Evolutionary conservation across 2,329 filamentous ascomycete species (phyloP).

Genomic region (Colletotrichum cordylinicola): DNA sequence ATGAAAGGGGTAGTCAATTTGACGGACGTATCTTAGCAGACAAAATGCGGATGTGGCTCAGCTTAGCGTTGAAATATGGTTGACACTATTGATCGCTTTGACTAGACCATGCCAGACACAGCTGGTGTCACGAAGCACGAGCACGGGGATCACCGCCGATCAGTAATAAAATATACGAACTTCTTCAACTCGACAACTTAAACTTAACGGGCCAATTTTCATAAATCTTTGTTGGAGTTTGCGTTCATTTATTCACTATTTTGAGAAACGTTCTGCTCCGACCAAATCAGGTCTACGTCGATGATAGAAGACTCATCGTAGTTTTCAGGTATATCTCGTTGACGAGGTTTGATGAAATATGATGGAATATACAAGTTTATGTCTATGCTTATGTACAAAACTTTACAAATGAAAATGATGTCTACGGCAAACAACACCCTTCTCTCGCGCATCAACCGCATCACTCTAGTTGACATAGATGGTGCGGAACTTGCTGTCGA

Average conservation of each 20-base stretch:
- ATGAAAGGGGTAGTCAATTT: background rate
- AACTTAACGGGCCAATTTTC: background rate
- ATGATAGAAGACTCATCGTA: background rate
- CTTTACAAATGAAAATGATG: background rate
- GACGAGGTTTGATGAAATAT: background rate
- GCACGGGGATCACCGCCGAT: background rate
- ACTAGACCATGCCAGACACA: background rate
- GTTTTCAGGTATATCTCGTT: background rate
- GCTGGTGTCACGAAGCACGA: background rate
- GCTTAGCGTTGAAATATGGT: background rate
- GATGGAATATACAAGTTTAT: background rate
- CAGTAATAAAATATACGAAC: background rate
- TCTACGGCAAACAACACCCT: background rate
- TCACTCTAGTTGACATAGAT: background rate
- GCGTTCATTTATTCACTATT: background rate
- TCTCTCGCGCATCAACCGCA: no score
- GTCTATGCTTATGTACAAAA: background rate
- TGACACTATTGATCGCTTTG: background rate
- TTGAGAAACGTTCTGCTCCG: background rate
- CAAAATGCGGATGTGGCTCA: background rate
- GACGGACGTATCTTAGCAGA: background rate
- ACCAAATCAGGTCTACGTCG: background rate
- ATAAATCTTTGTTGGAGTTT: background rate
- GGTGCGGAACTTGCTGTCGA: conserved; percentile 2
- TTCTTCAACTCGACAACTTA: background rate